phyloP scores from a whole-genome alignment of 139 green algal species.

The Volvox reticuliferus region DNA sequence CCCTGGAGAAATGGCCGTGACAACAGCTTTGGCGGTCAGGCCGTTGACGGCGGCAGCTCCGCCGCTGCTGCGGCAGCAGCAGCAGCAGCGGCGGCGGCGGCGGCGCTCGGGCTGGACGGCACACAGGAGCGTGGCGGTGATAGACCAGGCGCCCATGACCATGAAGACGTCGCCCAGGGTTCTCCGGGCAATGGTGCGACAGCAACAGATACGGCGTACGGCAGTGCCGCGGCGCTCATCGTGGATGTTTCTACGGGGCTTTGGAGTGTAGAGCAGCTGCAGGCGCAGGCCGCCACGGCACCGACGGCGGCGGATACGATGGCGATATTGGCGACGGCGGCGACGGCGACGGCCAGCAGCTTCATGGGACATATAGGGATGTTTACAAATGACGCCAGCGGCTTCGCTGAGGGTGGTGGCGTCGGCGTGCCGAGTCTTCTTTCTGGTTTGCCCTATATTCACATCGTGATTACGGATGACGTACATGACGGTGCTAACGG shows the following conservation, averaged over 20 bases:
- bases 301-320: conserved; percentile 19
- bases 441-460: not conserved
- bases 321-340: conserved; percentile 19
- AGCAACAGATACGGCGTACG: too few relatives aligned
- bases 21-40: too few relatives aligned
- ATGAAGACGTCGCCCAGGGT: too few relatives aligned
- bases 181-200: too few relatives aligned
- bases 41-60: too few relatives aligned
- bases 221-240: too few relatives aligned
- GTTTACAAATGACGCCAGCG: not conserved
- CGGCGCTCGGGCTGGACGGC: too few relatives aligned
- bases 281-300: not conserved
- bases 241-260: too few relatives aligned
- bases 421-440: not conserved
- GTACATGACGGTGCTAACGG: not conserved
- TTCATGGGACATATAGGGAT: not conserved
- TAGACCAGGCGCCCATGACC: too few relatives aligned
- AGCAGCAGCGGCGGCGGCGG: not conserved
- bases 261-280: not conserved
- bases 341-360: not conserved
- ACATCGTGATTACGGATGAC: conserved; percentile 3
- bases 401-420: not conserved
- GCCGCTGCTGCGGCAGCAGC: not conserved
- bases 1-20: not conserved
- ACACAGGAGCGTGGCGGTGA: too few relatives aligned